Conservation (phyloP, 108 stramenopile species). For the Nitzschia inconspicua region DNA sequence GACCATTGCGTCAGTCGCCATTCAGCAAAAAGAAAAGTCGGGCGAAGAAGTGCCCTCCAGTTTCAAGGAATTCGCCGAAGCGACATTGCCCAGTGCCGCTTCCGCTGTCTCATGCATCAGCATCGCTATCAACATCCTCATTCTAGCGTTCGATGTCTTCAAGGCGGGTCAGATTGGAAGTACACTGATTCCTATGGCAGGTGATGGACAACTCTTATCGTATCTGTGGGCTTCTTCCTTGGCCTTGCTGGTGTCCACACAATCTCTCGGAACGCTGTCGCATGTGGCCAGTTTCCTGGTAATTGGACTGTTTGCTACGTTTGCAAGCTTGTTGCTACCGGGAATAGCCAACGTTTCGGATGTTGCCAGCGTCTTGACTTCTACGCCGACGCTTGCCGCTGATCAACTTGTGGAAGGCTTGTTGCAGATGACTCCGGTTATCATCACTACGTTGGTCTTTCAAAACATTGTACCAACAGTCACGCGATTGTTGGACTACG, state of each 20-base stretch:
- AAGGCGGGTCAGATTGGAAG: conserved; percentile 34
- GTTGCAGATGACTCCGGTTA: conserved; percentile 43
- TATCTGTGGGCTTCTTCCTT: conserved; percentile 18
- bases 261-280: conserved; percentile 40
- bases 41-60: conserved; percentile 42
- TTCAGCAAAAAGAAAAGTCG: conserved; percentile 54
- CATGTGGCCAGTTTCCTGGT: conserved; percentile 47
- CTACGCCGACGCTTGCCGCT: conserved; percentile 10
- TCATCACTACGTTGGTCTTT: conserved; percentile 53
- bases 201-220: conserved; percentile 7
- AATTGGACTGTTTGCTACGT: conserved; percentile 51
- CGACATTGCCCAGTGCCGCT: conserved; percentile 35
- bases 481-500: conserved; percentile 60
- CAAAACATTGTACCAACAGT: conserved; percentile 82
- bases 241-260: conserved; percentile 35
- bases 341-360: conserved; percentile 50
- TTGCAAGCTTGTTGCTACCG: conserved; percentile 52
- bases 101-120: conserved; percentile 40
- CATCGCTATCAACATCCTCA: conserved; percentile 50
- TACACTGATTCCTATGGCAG: neutral
- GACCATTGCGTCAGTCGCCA: conserved; percentile 70
- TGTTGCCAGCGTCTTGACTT: conserved; percentile 44
- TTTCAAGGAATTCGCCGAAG: conserved; percentile 77
- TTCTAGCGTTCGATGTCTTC: conserved; percentile 52
- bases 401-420: conserved; percentile 13